Percentiles rank a stretch among this genome's conserved stretches.
Conservation (phyloP, 2,329 filamentous ascomycete genomes). For the Fusarium sp. region DNA sequence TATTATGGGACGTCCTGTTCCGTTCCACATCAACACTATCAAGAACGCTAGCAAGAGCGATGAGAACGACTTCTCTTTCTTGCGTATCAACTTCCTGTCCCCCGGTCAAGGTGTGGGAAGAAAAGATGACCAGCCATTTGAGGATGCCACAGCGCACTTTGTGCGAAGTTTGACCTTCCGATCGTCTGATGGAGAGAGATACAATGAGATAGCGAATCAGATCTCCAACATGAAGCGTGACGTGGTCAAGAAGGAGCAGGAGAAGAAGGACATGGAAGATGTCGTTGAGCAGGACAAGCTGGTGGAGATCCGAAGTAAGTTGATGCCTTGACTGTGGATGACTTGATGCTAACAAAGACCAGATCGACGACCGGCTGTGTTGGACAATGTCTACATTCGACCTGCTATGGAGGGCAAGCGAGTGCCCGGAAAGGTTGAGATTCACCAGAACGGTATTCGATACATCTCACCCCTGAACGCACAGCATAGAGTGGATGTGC, state of each 20-base stretch:
- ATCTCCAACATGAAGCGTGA: slow-evolving; percentile 98
- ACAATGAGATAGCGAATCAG: slow-evolving; percentile 88
- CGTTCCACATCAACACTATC: slow-evolving; percentile 97
- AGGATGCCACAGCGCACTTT: slow-evolving; percentile 95
- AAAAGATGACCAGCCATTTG: slow-evolving; percentile 97
- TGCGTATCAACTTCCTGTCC: slow-evolving; percentile 96
- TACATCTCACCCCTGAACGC: slow-evolving; percentile 84
- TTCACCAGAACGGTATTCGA: slow-evolving; percentile 98
- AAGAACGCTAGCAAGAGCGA: slow-evolving; percentile 99
- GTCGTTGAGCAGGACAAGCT: slow-evolving; percentile 99
- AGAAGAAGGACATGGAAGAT: slow-evolving; percentile 99
- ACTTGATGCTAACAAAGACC: slow-evolving; percentile 51
- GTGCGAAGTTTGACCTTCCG: slow-evolving; percentile 94
- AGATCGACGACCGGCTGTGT: slow-evolving; percentile 87
- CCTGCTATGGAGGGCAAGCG: slow-evolving; percentile 97
- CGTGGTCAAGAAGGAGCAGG: slow-evolving; percentile 88
- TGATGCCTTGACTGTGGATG: neutral
- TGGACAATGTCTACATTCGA: slow-evolving; percentile 95
- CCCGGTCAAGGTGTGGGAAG: slow-evolving; percentile 96
- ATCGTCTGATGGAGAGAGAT: slow-evolving; percentile 85
- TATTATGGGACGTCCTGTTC: slow-evolving; percentile 96
- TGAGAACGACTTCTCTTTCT: slow-evolving; percentile 90
- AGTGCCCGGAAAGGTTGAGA: slow-evolving; percentile 93
- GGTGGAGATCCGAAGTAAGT: slow-evolving; percentile 86
- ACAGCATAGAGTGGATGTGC: slow-evolving; percentile 85